Evolutionary conservation across 768 basidiomycete genomes (phyloP), one percentile per base, ranked within the genome.

Genomic region (Russula emetica): DNA sequence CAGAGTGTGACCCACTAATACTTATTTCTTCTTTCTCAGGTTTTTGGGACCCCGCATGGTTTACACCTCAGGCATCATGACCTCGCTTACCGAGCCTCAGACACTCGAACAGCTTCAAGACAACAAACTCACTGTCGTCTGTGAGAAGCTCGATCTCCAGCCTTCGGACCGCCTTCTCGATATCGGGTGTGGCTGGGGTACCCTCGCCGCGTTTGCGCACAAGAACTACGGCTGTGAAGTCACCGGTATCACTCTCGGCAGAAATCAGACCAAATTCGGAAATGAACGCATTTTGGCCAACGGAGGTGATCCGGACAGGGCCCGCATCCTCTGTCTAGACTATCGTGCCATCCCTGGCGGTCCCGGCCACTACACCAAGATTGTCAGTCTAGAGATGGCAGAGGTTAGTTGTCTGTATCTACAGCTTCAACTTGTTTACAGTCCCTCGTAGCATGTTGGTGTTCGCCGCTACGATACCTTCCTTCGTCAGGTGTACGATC

Each of bases 201-300:
- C 97, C 0, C 85, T 99, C 60, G 84, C 85, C 45, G 88, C 96
- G 1, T 96, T 94, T 70, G 97, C 97, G 50, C 90, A 92, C 36
- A 98, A 98, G 79, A 99, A 99, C 79, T 98, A 88, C 73, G 90
- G 80, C n/a, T 95, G 92, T 67, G 94, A 98, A 72, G 93, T 88
- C 55, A 98, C 96, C 30, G 97, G 97, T 71, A 87, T 98, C 64
- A 99, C 97, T 0, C 86, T 99, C 34, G 88, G 82, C 36, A 83
- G 85, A 74, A 92, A 98, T 71, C 96, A 98, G 76, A 85, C 94
- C 64, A 84, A 85, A 65, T 99, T 98, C 67, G 95, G 95, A 45
- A 96, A 90, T 68, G 83, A 93, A 11, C 83, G 97, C 58, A 92
- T 99, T 70, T 80, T 78, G 44, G 78, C 83, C 63, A 98, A 97